phyloP scores from a whole-genome alignment of 2,329 filamentous ascomycete species.

The Neobulgaria alba region DNA sequence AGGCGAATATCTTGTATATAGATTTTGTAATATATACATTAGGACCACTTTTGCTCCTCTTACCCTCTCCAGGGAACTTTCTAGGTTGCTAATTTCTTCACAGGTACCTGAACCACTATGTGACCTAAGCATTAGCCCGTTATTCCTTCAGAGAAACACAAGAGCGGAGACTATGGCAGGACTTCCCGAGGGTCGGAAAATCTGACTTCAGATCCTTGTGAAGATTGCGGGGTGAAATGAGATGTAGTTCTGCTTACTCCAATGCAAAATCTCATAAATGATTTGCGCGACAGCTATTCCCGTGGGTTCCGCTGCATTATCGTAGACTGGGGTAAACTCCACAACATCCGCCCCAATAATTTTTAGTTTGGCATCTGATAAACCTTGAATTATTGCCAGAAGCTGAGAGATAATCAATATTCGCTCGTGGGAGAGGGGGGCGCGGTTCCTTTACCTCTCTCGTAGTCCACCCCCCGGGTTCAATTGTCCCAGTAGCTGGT shows the following conservation, averaged over 20 bases:
- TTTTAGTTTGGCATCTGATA: slow-evolving; percentile 24
- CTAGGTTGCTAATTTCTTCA: slow-evolving; percentile 12
- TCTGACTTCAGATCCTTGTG: too few relatives aligned
- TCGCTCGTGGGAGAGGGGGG: not conserved
- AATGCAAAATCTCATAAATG: slow-evolving; percentile 26
- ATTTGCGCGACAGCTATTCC: slow-evolving; percentile 23
- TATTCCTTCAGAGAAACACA: too few relatives aligned
- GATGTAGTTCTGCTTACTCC: slow-evolving; percentile 10
- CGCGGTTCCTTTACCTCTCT: slow-evolving; percentile 19
- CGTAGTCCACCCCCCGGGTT: slow-evolving; percentile 28
- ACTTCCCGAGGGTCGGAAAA: too few relatives aligned
- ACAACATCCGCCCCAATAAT: slow-evolving; percentile 28
- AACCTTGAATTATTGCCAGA: slow-evolving; percentile 23
- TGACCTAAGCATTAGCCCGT: not conserved
- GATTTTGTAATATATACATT: too few relatives aligned
- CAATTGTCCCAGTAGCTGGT: slow-evolving; percentile 27
- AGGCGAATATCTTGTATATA: too few relatives aligned
- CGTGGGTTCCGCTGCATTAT: slow-evolving; percentile 27
- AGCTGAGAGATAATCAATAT: slow-evolving; percentile 12
- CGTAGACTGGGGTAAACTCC: slow-evolving; percentile 27
- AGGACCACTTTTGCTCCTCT: too few relatives aligned
- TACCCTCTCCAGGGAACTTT: not conserved
- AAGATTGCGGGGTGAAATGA: too few relatives aligned
- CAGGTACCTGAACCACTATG: slow-evolving; percentile 21
- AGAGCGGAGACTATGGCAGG: too few relatives aligned